phyloP scores from a whole-genome alignment of 495 filamentous ascomycete genomes.

The Daldinia concentrica region DNA sequence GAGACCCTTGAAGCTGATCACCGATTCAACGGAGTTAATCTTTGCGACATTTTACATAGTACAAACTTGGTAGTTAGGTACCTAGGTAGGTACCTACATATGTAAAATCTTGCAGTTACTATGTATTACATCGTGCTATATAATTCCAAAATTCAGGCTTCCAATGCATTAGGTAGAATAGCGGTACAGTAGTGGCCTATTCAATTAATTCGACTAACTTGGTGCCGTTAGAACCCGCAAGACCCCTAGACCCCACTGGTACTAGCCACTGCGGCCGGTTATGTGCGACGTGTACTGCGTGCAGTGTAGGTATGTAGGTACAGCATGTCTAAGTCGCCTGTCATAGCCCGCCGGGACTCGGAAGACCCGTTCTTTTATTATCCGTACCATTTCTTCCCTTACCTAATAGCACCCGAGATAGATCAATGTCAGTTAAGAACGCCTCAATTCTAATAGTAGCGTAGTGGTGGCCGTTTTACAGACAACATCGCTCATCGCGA shows the following conservation, averaged over 20 bases:
- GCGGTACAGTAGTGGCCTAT: not conserved
- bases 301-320: conserved; percentile 1
- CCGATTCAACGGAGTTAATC: conserved; percentile 12
- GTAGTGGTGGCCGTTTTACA: not conserved
- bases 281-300: conserved; percentile 3
- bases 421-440: not conserved
- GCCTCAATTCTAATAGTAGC: conserved; percentile 19
- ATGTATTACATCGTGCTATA: not conserved
- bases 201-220: conserved; percentile 7
- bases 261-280: conserved; percentile 13
- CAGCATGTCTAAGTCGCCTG: conserved; percentile 20
- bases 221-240: conserved; percentile 13
- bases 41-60: conserved; percentile 8
- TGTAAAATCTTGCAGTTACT: not conserved
- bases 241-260: conserved; percentile 29
- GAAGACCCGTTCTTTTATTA: conserved; percentile 38
- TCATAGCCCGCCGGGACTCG: conserved; percentile 9
- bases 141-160: not conserved
- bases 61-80: conserved; percentile 12
- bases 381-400: conserved; percentile 9
- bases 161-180: not conserved
- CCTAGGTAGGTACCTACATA: too few species aligned
- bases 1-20: conserved; percentile 27
- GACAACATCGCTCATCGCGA: not conserved
- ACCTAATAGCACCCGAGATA: not conserved